Base-by-base conservation (phyloP, 345 rosid genomes). In the Mangifera indica region DNA sequence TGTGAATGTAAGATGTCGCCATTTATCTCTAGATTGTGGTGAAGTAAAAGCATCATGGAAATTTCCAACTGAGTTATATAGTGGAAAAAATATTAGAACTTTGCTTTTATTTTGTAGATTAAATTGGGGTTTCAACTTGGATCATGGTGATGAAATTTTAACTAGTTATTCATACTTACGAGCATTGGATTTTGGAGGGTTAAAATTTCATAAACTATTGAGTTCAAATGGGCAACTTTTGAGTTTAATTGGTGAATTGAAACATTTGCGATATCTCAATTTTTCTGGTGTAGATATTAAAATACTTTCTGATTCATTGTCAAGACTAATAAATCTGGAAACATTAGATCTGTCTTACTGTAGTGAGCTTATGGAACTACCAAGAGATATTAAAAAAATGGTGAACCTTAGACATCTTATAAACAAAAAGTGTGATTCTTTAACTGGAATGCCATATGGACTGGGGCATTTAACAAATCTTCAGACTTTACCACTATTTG, bases 311-410 rank as follows among this genome's bases (percentile, higher is more conserved):
- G 7, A 64, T 56, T 70, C 71, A 0, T 44, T 76, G 1, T 40
- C 60, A 15, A 24, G 11, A 5, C 45, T 76, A 2, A 3, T 10
- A 7, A 74, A 74, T 32, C 58, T 74, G 77, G 34, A 74, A 34
- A 44, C 44, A 29, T 22, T 62, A 22, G 60, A 59, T 13, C 65
- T 70, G 18, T 70, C 65, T 60, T 25, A 49, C 18, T 70, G 73
- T 42, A 22, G 24, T 1, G n/a, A 46, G 25, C 73, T 70, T 42
- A 25, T 7, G 60, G 59, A 60, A 46, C 49, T 71, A 56, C 67
- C 67, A 46, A 34, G 34, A 34, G 34, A 15, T n/a, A 4, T 12
- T 46, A 46, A 13, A 46, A 46, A 46, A 46, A 12, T 46, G 51
- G 11, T 46, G 17, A 46, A 13, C 61, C 62, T 72, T 1, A 52